phyloP scores from a whole-genome alignment of 306 rosid genomes.

The Abrus precatorius region DNA sequence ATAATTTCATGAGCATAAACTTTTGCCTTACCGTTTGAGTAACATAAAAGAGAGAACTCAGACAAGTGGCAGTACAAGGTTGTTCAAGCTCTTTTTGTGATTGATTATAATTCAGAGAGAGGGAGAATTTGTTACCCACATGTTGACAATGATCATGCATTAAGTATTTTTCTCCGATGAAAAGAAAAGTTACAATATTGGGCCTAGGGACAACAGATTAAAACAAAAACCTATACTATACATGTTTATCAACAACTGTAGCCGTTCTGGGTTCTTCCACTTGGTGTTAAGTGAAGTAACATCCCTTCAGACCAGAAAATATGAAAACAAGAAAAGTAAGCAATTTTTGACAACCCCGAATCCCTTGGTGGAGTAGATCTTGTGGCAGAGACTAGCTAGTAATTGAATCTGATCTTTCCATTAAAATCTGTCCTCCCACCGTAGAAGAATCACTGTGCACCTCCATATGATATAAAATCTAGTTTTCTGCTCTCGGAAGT shows the following conservation, averaged over 20 bases:
- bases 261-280: not conserved
- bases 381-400: conserved; percentile 9
- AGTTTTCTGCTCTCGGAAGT: conserved; percentile 64
- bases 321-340: not conserved
- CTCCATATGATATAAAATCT: conserved; percentile 74
- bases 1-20: not conserved
- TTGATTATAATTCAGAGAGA: too few relatives aligned
- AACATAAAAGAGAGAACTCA: not conserved
- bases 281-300: conserved; percentile 4
- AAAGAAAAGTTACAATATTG: conserved; percentile 8
- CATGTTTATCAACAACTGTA: conserved; percentile 38
- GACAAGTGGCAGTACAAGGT: not conserved
- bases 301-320: not conserved
- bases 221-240: conserved; percentile 2
- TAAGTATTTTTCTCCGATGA: not conserved
- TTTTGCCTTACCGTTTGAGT: not conserved
- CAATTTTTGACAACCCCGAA: not conserved
- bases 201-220: conserved; percentile 9
- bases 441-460: conserved; percentile 66
- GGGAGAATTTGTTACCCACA: not conserved
- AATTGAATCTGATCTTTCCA: not conserved
- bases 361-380: conserved; percentile 17
- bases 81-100: not conserved
- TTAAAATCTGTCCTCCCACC: conserved; percentile 56
- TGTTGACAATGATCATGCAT: conserved; percentile 20